A percentile compares a stretch with the other conserved stretches of the same genome.
phyloP scores from a whole-genome alignment of 352 stramenopile species.

The Thalassiosira exigua region DNA sequence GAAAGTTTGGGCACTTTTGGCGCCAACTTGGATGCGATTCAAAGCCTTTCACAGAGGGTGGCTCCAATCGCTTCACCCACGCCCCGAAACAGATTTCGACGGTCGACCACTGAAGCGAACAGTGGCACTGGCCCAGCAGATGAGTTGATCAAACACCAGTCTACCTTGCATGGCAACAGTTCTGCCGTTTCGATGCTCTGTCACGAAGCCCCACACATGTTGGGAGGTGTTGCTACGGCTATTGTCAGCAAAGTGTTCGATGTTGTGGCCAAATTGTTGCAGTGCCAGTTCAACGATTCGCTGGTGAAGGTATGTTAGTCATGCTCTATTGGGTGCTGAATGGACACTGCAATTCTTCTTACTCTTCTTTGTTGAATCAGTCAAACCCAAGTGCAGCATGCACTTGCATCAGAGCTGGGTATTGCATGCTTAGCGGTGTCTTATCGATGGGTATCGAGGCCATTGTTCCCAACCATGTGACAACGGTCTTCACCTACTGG shows the following conservation, averaged over 20 bases:
- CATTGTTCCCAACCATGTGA: conserved; percentile 62
- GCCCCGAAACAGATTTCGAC: conserved; percentile 51
- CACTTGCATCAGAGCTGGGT: conserved; percentile 78
- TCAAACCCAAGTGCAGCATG: conserved; percentile 68
- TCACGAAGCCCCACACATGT: conserved; percentile 71
- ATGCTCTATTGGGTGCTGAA: neutral
- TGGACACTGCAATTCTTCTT: neutral
- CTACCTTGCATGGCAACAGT: conserved; percentile 77
- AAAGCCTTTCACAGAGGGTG: conserved; percentile 39
- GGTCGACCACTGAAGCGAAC: conserved; percentile 27
- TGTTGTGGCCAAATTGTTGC: conserved; percentile 70
- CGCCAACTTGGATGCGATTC: conserved; percentile 61
- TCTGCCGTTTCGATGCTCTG: conserved; percentile 79
- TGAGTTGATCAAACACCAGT: conserved; percentile 67
- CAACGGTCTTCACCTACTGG: conserved; percentile 74
- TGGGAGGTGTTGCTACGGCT: conserved; percentile 72
- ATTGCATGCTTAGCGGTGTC: conserved; percentile 73
- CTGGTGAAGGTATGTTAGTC: conserved; percentile 56
- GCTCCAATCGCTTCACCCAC: conserved; percentile 22
- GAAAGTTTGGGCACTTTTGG: conserved; percentile 54
- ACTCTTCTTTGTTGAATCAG: conserved; percentile 8
- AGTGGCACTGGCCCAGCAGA: conserved; percentile 14
- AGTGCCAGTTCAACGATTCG: conserved; percentile 71
- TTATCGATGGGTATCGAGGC: conserved; percentile 74
- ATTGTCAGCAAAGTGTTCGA: conserved; percentile 70